Evolutionary conservation across 768 basidiomycete species (phyloP), one percentile per base, ranked within the genome.

Genomic region (Leccinum barrowsii): DNA sequence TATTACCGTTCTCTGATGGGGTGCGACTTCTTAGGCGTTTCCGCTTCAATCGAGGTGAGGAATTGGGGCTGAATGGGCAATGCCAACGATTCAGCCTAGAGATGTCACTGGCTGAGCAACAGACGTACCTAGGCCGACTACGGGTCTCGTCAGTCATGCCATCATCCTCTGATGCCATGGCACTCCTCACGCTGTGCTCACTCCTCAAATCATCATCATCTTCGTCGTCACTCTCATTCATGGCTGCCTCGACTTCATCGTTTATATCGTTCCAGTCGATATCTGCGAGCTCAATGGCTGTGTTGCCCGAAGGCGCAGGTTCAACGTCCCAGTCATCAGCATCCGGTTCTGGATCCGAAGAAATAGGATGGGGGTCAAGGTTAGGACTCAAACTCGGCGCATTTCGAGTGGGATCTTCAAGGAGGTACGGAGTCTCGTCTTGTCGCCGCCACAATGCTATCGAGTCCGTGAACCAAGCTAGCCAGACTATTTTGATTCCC

Each of bases 401-500:
- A 51, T 76, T 68, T 42, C 71, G 72, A 46, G 80, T 73, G 19
- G 82, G 82, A 52, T 82, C 83, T 66, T 89, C 86, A 54, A 90
- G 78, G 44, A 91, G 75, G 75, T 94, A 96, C 2, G 81, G 80
- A 1, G 76, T 78, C 74, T 97, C 96, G 61, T 89, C 86, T 67
- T 90, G 87, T 56, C 84, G 84, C 54, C 75, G 75, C 94, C 96
- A 98, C n/a, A 87, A 77, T n/a, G 90, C 87, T 57, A 95, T 77
- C 11, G 89, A 93, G 70, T 95, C 90, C 32, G 83, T 86, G 67
- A 98, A 89, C 96, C 96, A 99, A 8, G 82, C 78, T 7, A 90
- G 73, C 85, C 90, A 91, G 19, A 98, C 93, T 59, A 98, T 85
- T 69, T 88, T 86, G 68, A 91, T 84, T 22, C 83, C 83, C 6